These are phyloP conservation scores for Carallia pectinifolia DNA, from an alignment of 345 rosid genomes.

Conservation along the genomic window DNA sequence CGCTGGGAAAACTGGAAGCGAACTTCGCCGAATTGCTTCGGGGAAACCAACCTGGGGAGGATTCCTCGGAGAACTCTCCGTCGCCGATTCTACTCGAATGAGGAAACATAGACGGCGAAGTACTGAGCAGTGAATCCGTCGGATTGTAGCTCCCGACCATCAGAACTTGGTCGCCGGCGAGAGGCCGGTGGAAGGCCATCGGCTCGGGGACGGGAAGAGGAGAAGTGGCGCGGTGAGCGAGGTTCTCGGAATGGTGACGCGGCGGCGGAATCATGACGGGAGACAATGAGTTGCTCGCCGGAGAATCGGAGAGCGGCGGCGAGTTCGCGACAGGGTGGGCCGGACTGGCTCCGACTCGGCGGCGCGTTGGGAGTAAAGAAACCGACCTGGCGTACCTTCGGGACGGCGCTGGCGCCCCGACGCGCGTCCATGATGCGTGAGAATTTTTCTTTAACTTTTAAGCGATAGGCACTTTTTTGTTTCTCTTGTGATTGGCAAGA, in stretches of 20 bases:
- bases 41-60: slow-evolving; percentile 48
- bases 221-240: slow-evolving; percentile 50
- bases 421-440: slow-evolving; percentile 47
- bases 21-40: slow-evolving; percentile 55
- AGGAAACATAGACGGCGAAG: slow-evolving; percentile 34
- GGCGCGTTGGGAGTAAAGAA: slow-evolving; percentile 54
- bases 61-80: slow-evolving; percentile 50
- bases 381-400: slow-evolving; percentile 73
- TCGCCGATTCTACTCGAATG: slow-evolving; percentile 35
- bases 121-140: slow-evolving; percentile 50
- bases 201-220: slow-evolving; percentile 49
- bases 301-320: slow-evolving; percentile 49
- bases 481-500: neutral
- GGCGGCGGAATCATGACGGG: slow-evolving; percentile 76
- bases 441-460: neutral
- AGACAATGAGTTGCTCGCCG: slow-evolving; percentile 48
- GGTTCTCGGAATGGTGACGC: slow-evolving; percentile 61
- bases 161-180: slow-evolving; percentile 23
- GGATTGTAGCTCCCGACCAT: slow-evolving; percentile 67
- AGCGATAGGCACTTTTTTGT: neutral
- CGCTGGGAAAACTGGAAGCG: slow-evolving; percentile 68
- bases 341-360: slow-evolving; percentile 47
- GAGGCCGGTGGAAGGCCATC: slow-evolving; percentile 22
- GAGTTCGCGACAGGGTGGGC: slow-evolving; percentile 41
- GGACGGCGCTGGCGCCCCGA: slow-evolving; percentile 47